phyloP scores from a whole-genome alignment of 75 land plant genomes.

The Cunninghamia lanceolata region DNA sequence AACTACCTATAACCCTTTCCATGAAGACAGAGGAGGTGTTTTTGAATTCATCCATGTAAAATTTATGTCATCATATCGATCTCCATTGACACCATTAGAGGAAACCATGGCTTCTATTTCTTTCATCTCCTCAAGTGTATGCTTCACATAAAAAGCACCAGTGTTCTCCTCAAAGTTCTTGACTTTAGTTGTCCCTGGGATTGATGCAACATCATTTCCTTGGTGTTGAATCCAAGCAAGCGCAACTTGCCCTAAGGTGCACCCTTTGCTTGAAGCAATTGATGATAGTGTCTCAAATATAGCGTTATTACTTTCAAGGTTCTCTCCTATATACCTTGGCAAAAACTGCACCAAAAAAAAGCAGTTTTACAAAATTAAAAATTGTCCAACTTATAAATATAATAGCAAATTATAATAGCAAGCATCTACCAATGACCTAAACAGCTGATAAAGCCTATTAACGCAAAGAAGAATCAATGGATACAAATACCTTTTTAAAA shows the following conservation, averaged over 20 bases:
- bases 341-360: slow-evolving; percentile 10
- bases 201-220: slow-evolving; percentile 48
- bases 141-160: slow-evolving; percentile 31
- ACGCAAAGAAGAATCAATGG: neutral
- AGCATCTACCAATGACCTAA: no score
- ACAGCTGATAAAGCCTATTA: neutral
- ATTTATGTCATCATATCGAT: slow-evolving; percentile 14
- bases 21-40: slow-evolving; percentile 23
- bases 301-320: slow-evolving; percentile 44
- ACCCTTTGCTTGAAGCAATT: slow-evolving; percentile 36
- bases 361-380: no score
- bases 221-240: slow-evolving; percentile 64
- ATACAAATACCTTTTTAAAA: slow-evolving; percentile 27
- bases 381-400: no score
- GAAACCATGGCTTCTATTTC: slow-evolving; percentile 40
- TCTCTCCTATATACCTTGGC: slow-evolving; percentile 46
- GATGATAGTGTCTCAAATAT: slow-evolving; percentile 33
- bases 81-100: slow-evolving; percentile 27
- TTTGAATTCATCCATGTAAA: slow-evolving; percentile 18
- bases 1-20: slow-evolving; percentile 15
- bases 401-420: no score
- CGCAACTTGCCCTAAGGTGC: slow-evolving; percentile 57
- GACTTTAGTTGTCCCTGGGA: slow-evolving; percentile 67
- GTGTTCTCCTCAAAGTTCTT: slow-evolving; percentile 49
- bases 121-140: slow-evolving; percentile 38